Base-by-base conservation (phyloP, 1,139 yeast species). In the Blastobotrys capitulatus region DNA sequence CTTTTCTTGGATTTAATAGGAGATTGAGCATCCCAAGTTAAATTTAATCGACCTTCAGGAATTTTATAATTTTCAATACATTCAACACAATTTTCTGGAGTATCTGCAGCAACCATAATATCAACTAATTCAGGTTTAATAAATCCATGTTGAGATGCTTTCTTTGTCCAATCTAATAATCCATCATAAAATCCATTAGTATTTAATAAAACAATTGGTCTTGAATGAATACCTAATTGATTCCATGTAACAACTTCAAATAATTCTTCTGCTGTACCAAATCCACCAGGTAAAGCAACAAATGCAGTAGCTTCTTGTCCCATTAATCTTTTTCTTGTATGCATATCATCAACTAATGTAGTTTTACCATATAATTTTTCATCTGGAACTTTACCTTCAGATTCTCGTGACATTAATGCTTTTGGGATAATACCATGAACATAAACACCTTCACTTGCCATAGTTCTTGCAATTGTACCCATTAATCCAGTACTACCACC, bases 161-260 rank as follows among this genome's bases (percentile, higher is more conserved):
- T 51, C 43, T 60, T 50, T 53, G 59, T 52, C 66, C 65, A 87
- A 48, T 67, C 71, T 57, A 86, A 68, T 54, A 88, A 76, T 42
- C 78, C 79, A 65, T 87, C 89, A 64, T 78, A 88, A 66, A 86
- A 88, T 0, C 96, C 96, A 64, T 84, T 77, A 50, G 84, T 75
- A 68, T 88, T 88, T 68, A 82, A 81, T 44, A 88, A 65, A 18
- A 88, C 83, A 59, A 88, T 79, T 16, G 96, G 96, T 66, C 84
- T 83, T 56, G 74, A 71, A 68, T 88, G 96, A 57, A 88, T 88
- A 39, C 89, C 92, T 60, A 88, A 75, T 71, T 88, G 96, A 53
- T 82, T 82, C 92, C 96, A 88, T 5, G 96, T 88, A 48, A 86
- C 84, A 50, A 87, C 84, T 70, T 88, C 96, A 82, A 88, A 82